phyloP scores from a whole-genome alignment of 208 protist genomes.

The Trypanosoma rangeli region DNA sequence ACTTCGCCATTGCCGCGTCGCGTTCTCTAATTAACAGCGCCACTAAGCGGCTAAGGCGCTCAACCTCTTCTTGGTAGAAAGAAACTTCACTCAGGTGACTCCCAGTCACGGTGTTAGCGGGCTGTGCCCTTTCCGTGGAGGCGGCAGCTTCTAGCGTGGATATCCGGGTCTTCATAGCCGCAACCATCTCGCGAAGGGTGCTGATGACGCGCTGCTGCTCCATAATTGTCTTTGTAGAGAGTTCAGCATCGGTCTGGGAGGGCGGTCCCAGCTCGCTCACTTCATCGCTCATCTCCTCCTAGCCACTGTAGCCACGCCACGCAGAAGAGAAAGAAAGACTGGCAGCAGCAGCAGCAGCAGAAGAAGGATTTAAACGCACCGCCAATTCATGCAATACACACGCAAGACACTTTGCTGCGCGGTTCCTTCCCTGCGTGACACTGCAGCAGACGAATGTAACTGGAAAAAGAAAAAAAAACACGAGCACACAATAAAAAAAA shows the following conservation, averaged over 20 bases:
- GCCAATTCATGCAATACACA: not conserved
- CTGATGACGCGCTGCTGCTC: conserved; percentile 78
- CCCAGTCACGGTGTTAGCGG: not conserved
- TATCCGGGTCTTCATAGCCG: conserved; percentile 43
- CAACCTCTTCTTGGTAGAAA: not conserved
- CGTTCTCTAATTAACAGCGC: conserved; percentile 24
- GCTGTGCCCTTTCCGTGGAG: not conserved
- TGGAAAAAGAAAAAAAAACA: not conserved
- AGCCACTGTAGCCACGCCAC: not conserved
- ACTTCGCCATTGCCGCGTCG: conserved; percentile 25
- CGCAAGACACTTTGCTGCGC: not conserved
- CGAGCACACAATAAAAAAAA: not conserved
- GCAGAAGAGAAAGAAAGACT: conserved; percentile 14
- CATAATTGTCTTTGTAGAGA: conserved; percentile 58
- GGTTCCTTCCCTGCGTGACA: not conserved
- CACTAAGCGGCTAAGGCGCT: conserved; percentile 4
- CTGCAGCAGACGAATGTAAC: not conserved
- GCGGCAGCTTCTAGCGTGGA: conserved; percentile 13
- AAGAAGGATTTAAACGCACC: not conserved
- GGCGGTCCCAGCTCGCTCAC: conserved; percentile 14
- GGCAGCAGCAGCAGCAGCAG: not conserved
- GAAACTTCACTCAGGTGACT: not conserved
- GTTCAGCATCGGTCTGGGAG: conserved; percentile 19
- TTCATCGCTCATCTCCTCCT: not conserved
- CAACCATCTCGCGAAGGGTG: conserved; percentile 55